A percentile compares a stretch with the other conserved stretches of the same genome.
phyloP scores from a whole-genome alignment of 2,329 filamentous ascomycete species.

The Pseudonectria buxi region DNA sequence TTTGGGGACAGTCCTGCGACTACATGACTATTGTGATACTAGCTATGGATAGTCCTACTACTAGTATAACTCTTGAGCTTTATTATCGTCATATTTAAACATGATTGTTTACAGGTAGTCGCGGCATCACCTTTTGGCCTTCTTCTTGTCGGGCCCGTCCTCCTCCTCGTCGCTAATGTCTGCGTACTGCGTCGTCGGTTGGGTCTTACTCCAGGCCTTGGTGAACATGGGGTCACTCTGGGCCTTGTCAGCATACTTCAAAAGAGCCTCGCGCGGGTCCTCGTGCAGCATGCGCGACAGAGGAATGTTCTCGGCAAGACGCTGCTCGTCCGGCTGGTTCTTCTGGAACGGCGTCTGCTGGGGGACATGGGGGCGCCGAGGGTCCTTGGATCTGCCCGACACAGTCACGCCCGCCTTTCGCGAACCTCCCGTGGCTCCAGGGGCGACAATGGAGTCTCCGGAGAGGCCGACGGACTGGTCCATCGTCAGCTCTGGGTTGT shows the following conservation, averaged over 20 bases:
- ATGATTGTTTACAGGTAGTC: too few species aligned
- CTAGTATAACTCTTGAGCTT: too few species aligned
- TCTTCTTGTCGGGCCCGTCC: slow-evolving; percentile 61
- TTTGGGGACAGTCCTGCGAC: too few species aligned
- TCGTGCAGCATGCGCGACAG: slow-evolving; percentile 92
- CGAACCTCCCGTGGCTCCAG: slow-evolving; percentile 50
- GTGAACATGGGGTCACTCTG: slow-evolving; percentile 93
- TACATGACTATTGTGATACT: too few species aligned
- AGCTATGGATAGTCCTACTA: too few species aligned
- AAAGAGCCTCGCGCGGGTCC: slow-evolving; percentile 84
- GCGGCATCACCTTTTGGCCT: slow-evolving; percentile 41
- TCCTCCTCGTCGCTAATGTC: slow-evolving; percentile 83
- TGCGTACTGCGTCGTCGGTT: slow-evolving; percentile 86
- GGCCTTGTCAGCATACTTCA: slow-evolving; percentile 92
- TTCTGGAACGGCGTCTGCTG: slow-evolving; percentile 84
- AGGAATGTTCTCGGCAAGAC: slow-evolving; percentile 82
- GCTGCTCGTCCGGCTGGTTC: slow-evolving; percentile 79
- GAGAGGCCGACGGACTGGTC: slow-evolving; percentile 76
- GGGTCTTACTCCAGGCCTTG: slow-evolving; percentile 84
- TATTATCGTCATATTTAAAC: too few species aligned
- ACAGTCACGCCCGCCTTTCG: slow-evolving; percentile 64
- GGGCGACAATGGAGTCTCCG: slow-evolving; percentile 71
- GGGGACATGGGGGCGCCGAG: slow-evolving; percentile 77
- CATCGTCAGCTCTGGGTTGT: slow-evolving; percentile 80
- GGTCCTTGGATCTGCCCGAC: slow-evolving; percentile 70